Percentiles rank a stretch among this genome's conserved stretches.
Evolutionary conservation across 2,329 filamentous ascomycete genomes (phyloP).

Genomic region (Ceratocystiopsis minuta): DNA sequence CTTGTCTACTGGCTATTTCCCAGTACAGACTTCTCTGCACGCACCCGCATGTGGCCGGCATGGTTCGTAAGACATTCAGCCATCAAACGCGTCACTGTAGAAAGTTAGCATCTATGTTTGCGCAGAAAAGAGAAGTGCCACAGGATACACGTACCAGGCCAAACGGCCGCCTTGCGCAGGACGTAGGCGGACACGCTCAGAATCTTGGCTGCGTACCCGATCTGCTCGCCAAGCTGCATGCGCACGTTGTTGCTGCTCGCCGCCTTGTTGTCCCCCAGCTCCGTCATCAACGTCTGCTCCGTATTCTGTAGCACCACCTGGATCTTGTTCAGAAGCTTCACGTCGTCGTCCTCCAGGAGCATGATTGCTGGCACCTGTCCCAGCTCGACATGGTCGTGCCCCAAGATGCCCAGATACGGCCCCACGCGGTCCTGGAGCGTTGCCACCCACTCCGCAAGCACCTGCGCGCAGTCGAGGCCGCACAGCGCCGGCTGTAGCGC

Average conservation of each 20-base stretch:
- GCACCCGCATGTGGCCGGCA: slow-evolving; percentile 30
- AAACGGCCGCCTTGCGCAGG: slow-evolving; percentile 76
- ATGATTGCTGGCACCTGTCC: slow-evolving; percentile 70
- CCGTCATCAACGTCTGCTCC: slow-evolving; percentile 59
- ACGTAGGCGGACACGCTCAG: slow-evolving; percentile 71
- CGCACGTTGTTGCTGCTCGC: slow-evolving; percentile 28
- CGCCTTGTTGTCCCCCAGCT: slow-evolving; percentile 17
- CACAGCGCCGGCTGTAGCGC: slow-evolving; percentile 85
- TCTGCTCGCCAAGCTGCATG: slow-evolving; percentile 35
- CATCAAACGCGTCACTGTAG: slow-evolving; percentile 32
- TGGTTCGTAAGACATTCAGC: slow-evolving; percentile 36
- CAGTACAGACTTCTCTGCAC: slow-evolving; percentile 33
- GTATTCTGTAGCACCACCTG: slow-evolving; percentile 59
- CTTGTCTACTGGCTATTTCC: slow-evolving; percentile 6
- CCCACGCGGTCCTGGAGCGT: slow-evolving; percentile 91
- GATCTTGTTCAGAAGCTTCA: slow-evolving; percentile 68
- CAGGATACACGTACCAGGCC: slow-evolving; percentile 51
- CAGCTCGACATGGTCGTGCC: slow-evolving; percentile 63
- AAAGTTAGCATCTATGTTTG: not conserved
- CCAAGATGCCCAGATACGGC: slow-evolving; percentile 63
- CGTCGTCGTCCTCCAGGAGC: slow-evolving; percentile 80
- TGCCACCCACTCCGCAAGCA: slow-evolving; percentile 84
- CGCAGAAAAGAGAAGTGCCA: not conserved
- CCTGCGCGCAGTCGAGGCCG: slow-evolving; percentile 82
- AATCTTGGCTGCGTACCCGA: slow-evolving; percentile 71